Base-by-base conservation (phyloP, 495 filamentous ascomycete genomes). In the Talaromyces adpressus region DNA sequence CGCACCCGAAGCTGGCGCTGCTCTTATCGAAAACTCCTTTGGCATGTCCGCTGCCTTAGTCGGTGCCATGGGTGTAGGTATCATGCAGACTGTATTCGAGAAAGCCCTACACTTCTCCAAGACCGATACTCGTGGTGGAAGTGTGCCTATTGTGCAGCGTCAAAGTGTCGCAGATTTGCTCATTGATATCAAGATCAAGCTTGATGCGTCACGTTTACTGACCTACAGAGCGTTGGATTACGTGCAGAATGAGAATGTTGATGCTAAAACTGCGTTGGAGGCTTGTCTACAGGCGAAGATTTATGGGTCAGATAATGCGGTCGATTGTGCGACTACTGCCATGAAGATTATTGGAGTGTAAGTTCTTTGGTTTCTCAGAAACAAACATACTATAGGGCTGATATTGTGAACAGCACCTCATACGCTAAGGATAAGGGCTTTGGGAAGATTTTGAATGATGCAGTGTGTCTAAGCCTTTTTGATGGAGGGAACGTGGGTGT, bases 401-500 rank as follows among this genome's bases (percentile, higher is more conserved):
- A 45, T 18, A 18, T 45, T 45, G 41, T 45, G 45, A 8, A 49
- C 9, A 49, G 45, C 8, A 49, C 45, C 45, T 49, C 45, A 6
- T 49, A 49, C 8, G n/a, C 18, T 8, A 7, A 20, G 8, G 45
- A 49, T 8, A 49, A 6, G 18, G 45, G 45, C 45, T 83, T 84
- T 65, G 69, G 77, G 1, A 71, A 74, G n/a, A 67, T 84, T 9
- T 62, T 84, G 57, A 79, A 80, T 59, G 75, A 76, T 63, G 83
- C 80, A 1, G 73, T 78, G 64, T 77, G 74, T 25, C 61, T 86
- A 61, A 81, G 82, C 1, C 77, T 84, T 18, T 83, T 84, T 60
- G 81, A 83, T 64, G 81, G 83, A 2, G 82, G 83, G 3, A 86
- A 86, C 70, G 75, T 85, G 16, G 83, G 83, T 0, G 74, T 85